These are phyloP conservation scores for Solanum microdontum DNA, from an alignment of 257 asterid species.

Conservation along the genomic window DNA sequence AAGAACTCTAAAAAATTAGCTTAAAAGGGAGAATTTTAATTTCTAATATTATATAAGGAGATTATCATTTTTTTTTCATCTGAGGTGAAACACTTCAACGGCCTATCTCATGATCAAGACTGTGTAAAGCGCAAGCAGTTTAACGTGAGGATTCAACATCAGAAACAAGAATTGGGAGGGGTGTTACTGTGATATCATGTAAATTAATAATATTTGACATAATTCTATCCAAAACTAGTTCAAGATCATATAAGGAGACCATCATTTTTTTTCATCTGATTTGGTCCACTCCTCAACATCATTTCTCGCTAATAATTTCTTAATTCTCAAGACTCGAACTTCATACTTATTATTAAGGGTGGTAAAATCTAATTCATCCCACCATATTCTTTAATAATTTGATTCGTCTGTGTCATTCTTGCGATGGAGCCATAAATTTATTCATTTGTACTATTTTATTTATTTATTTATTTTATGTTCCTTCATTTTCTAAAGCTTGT, in stretches of 20 bases:
- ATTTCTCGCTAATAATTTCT: background rate
- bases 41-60: background rate
- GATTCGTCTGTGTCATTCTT: background rate
- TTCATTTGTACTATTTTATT: background rate
- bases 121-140: too few relatives aligned
- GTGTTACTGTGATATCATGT: background rate
- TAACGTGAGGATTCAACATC: background rate
- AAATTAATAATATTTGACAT: too few relatives aligned
- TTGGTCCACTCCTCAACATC: background rate
- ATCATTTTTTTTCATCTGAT: background rate
- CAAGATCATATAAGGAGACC: background rate
- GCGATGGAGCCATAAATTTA: background rate
- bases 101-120: too few relatives aligned
- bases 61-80: background rate
- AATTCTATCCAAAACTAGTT: background rate
- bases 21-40: background rate
- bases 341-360: fast-evolving
- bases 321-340: background rate
- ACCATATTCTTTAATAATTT: background rate
- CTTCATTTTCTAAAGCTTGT: background rate
- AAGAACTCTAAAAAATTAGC: background rate
- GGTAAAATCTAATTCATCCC: background rate
- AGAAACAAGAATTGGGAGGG: too few relatives aligned
- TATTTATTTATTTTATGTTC: background rate
- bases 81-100: background rate